Evolutionary conservation across 768 basidiomycete genomes (phyloP).

Genomic region (Coprinopsis sp.): DNA sequence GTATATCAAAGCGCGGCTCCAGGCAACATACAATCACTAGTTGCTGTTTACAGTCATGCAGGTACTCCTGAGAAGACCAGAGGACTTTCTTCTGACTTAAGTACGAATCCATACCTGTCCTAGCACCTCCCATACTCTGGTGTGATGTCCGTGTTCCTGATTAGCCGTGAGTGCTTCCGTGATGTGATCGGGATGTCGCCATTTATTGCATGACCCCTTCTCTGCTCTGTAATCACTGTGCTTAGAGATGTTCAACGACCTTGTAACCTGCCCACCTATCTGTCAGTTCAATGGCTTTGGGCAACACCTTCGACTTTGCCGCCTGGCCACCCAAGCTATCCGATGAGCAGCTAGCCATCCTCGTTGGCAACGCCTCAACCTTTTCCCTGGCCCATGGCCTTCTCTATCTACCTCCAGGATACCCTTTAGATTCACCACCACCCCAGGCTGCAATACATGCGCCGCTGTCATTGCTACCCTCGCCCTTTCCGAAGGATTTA

Average conservation of each 20-base stretch:
- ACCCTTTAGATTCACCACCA: slow-evolving; percentile 37
- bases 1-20: slow-evolving; percentile 70
- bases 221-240: slow-evolving; percentile 9
- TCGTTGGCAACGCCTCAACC: slow-evolving; percentile 67
- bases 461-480: slow-evolving; percentile 83
- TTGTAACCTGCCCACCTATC: too few species aligned
- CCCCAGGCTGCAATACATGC: slow-evolving; percentile 84
- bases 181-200: too few species aligned
- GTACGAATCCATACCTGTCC: too few species aligned
- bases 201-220: slow-evolving; percentile 2
- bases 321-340: slow-evolving; percentile 75
- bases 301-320: slow-evolving; percentile 39
- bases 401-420: slow-evolving; percentile 65
- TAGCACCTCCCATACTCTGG: too few species aligned
- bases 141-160: too few species aligned
- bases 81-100: too few species aligned
- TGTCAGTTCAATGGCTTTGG: too few species aligned
- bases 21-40: slow-evolving; percentile 61
- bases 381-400: slow-evolving; percentile 85
- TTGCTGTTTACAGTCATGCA: too few species aligned
- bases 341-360: slow-evolving; percentile 48
- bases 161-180: too few species aligned
- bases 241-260: background rate
- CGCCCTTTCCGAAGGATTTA: slow-evolving; percentile 72
- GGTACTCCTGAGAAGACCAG: too few species aligned